phyloP scores from a whole-genome alignment of 805 yeast genomes.

The Metschnikowia baotianmanensis region DNA sequence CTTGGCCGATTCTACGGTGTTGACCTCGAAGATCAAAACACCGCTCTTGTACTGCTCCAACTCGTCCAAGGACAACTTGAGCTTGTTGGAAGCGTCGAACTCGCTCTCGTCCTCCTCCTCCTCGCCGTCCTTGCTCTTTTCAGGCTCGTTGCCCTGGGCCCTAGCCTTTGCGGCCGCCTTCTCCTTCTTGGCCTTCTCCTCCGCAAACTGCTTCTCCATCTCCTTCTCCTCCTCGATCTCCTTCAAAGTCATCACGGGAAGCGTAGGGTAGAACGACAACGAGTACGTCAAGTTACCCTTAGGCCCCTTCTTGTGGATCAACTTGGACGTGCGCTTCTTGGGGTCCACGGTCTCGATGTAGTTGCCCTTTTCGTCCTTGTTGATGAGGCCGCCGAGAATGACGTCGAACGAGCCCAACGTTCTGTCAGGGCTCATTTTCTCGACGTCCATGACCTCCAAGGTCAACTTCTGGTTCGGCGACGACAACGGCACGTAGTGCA shows the following conservation, averaged over 20 bases:
- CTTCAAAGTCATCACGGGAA: conserved; percentile 74
- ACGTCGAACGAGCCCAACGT: conserved; percentile 81
- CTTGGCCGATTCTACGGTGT: conserved; percentile 55
- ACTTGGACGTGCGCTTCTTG: conserved; percentile 55
- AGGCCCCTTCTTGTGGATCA: conserved; percentile 75
- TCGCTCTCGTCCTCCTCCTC: conserved; percentile 34
- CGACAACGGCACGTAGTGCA: conserved; percentile 76
- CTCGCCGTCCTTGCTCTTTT: conserved; percentile 35
- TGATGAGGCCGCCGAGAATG: conserved; percentile 62
- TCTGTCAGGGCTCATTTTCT: conserved; percentile 74
- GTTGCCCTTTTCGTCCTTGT: conserved; percentile 61
- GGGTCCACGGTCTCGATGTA: conserved; percentile 57
- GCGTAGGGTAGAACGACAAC: conserved; percentile 78
- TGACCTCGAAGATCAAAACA: conserved; percentile 64
- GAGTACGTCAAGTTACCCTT: conserved; percentile 77
- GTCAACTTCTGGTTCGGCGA: conserved; percentile 80
- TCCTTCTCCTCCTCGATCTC: conserved; percentile 56
- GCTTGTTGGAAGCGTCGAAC: conserved; percentile 23
- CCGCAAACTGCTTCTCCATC: conserved; percentile 25
- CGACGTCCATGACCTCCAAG: conserved; percentile 90
- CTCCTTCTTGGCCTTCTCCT: conserved; percentile 27
- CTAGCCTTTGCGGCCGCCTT: conserved; percentile 23
- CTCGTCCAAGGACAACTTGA: conserved; percentile 57
- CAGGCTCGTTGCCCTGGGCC: conserved; percentile 25
- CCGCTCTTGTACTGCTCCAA: conserved; percentile 66